Conservation (phyloP, 495 filamentous ascomycete genomes). For the Penicillium angulare region DNA sequence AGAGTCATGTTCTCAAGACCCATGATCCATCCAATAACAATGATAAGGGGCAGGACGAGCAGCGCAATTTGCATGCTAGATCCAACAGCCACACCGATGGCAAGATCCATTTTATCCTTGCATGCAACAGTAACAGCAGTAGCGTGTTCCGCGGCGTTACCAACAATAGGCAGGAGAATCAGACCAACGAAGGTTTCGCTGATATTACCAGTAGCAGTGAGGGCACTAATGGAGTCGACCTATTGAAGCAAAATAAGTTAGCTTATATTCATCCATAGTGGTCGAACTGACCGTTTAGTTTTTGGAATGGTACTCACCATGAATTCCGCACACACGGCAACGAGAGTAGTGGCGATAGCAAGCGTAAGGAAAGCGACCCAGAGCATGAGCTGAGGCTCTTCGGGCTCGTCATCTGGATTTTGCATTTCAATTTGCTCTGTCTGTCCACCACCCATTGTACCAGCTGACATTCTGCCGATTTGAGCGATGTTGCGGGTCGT, state of each 20-base stretch:
- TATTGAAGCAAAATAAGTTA: background rate
- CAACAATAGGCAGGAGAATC: conserved; percentile 85
- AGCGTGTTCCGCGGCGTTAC: conserved; percentile 85
- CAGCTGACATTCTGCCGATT: conserved; percentile 55
- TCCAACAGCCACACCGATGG: conserved; percentile 81
- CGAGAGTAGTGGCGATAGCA: conserved; percentile 67
- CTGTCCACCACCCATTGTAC: conserved; percentile 34
- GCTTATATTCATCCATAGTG: background rate
- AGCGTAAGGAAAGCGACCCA: conserved; percentile 69
- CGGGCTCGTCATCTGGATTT: conserved; percentile 58
- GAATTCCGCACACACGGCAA: conserved; percentile 86
- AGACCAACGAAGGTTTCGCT: conserved; percentile 78
- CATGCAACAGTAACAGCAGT: conserved; percentile 82
- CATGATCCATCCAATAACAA: conserved; percentile 81
- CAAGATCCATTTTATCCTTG: conserved; percentile 90
- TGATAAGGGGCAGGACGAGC: conserved; percentile 71
- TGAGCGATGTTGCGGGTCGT: conserved; percentile 57
- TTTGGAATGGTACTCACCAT: conserved; percentile 56
- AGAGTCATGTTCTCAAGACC: conserved; percentile 60
- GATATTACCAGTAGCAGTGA: conserved; percentile 57
- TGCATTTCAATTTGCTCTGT: conserved; percentile 45
- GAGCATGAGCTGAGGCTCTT: conserved; percentile 70
- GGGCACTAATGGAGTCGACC: conserved; percentile 67
- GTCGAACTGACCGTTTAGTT: too few relatives aligned
- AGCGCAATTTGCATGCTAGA: conserved; percentile 86